Conservation (phyloP, 2,329 filamentous ascomycete species). For the Samsoniella hepiali region DNA sequence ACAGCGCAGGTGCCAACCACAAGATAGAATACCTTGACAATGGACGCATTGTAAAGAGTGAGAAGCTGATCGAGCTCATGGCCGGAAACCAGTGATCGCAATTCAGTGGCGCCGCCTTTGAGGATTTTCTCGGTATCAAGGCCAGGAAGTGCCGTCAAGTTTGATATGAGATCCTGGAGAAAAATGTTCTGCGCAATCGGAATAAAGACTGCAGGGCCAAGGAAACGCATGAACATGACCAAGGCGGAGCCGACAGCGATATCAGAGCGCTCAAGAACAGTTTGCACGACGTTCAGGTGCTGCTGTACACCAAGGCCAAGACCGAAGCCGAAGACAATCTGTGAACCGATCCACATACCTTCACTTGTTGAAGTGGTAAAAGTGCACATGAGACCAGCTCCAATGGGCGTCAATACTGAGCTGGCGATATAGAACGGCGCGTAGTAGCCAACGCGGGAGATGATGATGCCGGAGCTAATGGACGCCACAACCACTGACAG, state of each 20-base stretch:
- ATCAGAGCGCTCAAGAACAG: conserved; percentile 37
- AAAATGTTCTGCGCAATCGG: conserved; percentile 47
- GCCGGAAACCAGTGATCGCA: conserved; percentile 25
- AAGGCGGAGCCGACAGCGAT: conserved; percentile 39
- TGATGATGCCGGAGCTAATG: conserved; percentile 27
- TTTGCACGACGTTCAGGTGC: conserved; percentile 39
- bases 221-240: conserved; percentile 37
- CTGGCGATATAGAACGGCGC: conserved; percentile 32
- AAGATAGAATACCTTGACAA: conserved; percentile 35
- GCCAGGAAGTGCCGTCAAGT: conserved; percentile 32
- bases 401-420: conserved; percentile 29
- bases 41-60: conserved; percentile 39
- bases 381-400: conserved; percentile 38
- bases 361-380: conserved; percentile 25
- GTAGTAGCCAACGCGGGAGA: conserved; percentile 35
- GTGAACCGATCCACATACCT: conserved; percentile 40
- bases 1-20: conserved; percentile 38
- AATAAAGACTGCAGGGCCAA: conserved; percentile 42
- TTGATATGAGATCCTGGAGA: conserved; percentile 38
- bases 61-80: conserved; percentile 24
- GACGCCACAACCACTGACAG: conserved; percentile 29
- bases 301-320: conserved; percentile 39
- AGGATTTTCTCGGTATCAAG: conserved; percentile 29
- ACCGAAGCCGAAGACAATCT: conserved; percentile 38
- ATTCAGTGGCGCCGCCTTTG: conserved; percentile 31